phyloP scores from a whole-genome alignment of 306 rosid species.

The Cicer yamashitae region DNA sequence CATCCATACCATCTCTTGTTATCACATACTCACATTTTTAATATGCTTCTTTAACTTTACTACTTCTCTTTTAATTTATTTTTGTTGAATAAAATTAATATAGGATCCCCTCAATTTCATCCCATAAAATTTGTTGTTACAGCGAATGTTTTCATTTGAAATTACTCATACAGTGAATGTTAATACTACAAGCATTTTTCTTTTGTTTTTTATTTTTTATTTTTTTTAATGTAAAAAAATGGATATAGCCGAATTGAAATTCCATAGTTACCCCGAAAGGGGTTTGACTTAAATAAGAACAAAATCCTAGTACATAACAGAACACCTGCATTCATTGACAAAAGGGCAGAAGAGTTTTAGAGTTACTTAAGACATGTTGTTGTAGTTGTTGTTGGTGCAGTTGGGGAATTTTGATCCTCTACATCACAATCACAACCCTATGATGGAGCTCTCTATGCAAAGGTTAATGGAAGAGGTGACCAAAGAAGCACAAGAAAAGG shows the following conservation, averaged over 20 bases:
- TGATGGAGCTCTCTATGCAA: slow-evolving; percentile 32
- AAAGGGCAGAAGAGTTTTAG: background rate
- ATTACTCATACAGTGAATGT: too few relatives aligned
- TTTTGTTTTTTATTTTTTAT: too few relatives aligned
- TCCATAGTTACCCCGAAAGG: background rate
- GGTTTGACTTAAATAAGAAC: slow-evolving; percentile 41
- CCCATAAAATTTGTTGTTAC: too few relatives aligned
- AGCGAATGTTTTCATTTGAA: too few relatives aligned
- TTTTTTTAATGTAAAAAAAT: background rate
- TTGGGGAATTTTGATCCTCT: background rate
- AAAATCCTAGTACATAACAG: slow-evolving; percentile 15
- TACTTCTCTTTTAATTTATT: too few relatives aligned
- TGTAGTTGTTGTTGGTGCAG: background rate
- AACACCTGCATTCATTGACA: background rate
- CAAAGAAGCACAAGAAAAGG: slow-evolving; percentile 78
- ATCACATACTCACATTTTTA: too few relatives aligned
- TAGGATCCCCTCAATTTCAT: too few relatives aligned
- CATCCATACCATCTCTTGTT: too few relatives aligned
- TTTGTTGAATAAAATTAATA: too few relatives aligned
- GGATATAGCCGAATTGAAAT: background rate
- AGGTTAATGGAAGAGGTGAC: slow-evolving; percentile 56
- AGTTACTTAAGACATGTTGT: background rate
- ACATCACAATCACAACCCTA: background rate
- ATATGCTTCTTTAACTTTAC: too few relatives aligned
- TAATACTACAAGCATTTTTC: too few relatives aligned